Conservation (phyloP, 2,329 filamentous ascomycete species). For the Cordyceps farinosa region DNA sequence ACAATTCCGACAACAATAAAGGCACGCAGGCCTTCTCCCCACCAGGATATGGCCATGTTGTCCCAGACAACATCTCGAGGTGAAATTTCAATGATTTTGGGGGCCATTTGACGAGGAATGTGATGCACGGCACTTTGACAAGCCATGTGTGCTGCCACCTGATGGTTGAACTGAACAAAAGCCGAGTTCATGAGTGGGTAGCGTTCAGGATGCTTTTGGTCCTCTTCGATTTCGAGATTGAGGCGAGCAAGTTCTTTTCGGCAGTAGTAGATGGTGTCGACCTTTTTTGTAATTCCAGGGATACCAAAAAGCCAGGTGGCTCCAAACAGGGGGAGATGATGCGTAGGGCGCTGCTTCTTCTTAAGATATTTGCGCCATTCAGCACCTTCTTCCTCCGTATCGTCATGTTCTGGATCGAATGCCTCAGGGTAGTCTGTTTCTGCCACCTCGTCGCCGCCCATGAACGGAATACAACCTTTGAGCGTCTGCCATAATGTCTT, state of each 20-base stretch:
- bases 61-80: conserved; percentile 94
- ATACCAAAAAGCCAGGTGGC: conserved; percentile 72
- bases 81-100: conserved; percentile 87
- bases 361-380: conserved; percentile 81
- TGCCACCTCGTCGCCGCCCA: conserved; percentile 42
- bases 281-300: conserved; percentile 81
- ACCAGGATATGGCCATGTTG: conserved; percentile 95
- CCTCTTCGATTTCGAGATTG: conserved; percentile 87
- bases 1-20: conserved; percentile 63
- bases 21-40: conserved; percentile 77
- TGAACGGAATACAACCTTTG: conserved; percentile 48
- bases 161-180: conserved; percentile 97
- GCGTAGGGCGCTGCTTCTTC: conserved; percentile 78
- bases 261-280: conserved; percentile 91
- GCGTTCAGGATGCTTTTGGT: conserved; percentile 79
- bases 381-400: conserved; percentile 59
- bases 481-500: conserved; percentile 51
- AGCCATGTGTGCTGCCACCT: conserved; percentile 96
- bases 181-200: conserved; percentile 94
- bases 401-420: conserved; percentile 55
- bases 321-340: conserved; percentile 63
- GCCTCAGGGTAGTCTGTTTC: conserved; percentile 58
- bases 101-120: conserved; percentile 87
- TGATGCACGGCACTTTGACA: conserved; percentile 91
- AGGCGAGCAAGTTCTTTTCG: conserved; percentile 80